These are phyloP conservation scores for Macadamia tetraphylla DNA, from an alignment of 164 flowering plant species.

Conservation along the genomic window DNA sequence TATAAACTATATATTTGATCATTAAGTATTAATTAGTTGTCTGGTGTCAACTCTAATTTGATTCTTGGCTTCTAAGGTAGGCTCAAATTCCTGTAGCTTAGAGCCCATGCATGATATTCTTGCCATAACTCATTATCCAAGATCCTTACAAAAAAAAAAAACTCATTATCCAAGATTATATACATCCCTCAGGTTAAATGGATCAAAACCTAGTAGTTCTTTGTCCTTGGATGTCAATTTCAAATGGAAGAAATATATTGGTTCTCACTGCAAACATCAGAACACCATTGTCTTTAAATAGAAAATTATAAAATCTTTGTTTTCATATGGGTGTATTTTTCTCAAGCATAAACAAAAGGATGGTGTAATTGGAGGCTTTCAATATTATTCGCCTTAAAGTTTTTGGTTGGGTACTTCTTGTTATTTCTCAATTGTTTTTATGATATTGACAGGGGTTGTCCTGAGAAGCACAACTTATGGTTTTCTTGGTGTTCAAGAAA, in stretches of 20 bases:
- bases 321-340: background rate
- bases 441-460: conserved; percentile 26
- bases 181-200: background rate
- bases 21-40: background rate
- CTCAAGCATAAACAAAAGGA: background rate
- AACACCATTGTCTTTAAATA: background rate
- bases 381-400: background rate
- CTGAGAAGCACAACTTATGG: conserved; percentile 20
- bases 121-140: background rate
- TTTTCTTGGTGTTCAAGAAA: conserved; percentile 21
- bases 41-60: background rate
- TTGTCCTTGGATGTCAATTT: background rate
- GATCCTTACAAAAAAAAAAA: background rate
- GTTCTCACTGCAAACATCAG: background rate
- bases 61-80: background rate
- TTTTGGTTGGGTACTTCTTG: background rate
- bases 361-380: background rate
- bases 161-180: background rate
- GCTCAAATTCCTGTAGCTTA: background rate
- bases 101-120: background rate
- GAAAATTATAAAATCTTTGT: background rate
- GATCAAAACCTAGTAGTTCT: background rate
- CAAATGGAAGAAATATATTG: background rate
- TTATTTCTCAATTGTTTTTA: background rate
- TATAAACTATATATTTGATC: background rate